Base-by-base conservation (phyloP, 768 basidiomycete genomes). In the Mrakia blollopis region DNA sequence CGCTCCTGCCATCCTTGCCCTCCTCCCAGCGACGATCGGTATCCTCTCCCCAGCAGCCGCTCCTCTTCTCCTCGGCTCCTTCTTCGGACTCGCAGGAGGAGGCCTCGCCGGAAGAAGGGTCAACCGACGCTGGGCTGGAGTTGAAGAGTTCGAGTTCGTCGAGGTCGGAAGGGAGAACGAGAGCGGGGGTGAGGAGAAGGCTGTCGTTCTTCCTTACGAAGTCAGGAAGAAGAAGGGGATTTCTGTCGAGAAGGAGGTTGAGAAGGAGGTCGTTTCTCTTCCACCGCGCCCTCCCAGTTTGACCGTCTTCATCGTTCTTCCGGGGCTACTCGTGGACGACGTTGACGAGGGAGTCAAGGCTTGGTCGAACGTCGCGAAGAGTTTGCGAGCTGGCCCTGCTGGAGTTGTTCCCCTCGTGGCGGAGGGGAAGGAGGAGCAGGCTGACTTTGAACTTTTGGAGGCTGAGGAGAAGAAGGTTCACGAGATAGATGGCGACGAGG, bases 61-160 rank as follows among this genome's bases (percentile, higher is more conserved):
- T 3, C 85, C 85, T 2, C 79, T 84, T 37, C 82, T 85, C 0
- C 80, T 85, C 11, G 85, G 85, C 1, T 83, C 83, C 2, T 70
- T 85, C 39, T 85, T 85, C 77, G 85, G 85, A 28, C 80, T 85
- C 5, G 82, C 84, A 10, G 85, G 84, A 30, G 85, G 85, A 39
- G 85, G 85, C 2, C 78, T 85, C 41, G 83, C 85, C 1, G 84
- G 85, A 3, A 79, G 80, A 41, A 73, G 85, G 60, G 84, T 85
- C 1, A 78, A 83, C 30, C 80, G 82, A 41, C 75, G 85, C 61
- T 85, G 84, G 84, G 84, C 79, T 67, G 85, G 85, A 25, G 85
- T 85, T 3, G 83, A 82, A 37, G 82, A 84, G 68, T 85, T 85
- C 78, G 82, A 84, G 62, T 85, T 85, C 77, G 80, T 84, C 63